phyloP scores from a whole-genome alignment of 176 grass and related monocot genomes.

The Rhynchospora tenuis region DNA sequence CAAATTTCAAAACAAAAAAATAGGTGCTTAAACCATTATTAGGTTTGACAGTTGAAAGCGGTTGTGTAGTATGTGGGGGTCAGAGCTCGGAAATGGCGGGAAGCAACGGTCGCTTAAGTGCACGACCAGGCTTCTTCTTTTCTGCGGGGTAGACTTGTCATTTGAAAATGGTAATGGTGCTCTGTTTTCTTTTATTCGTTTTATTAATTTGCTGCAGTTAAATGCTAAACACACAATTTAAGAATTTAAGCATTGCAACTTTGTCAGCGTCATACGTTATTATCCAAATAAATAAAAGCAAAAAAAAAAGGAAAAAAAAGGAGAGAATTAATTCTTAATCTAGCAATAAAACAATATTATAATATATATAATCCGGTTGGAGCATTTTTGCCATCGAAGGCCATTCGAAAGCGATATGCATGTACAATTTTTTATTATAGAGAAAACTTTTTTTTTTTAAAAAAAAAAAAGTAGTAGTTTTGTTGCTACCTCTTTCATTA shows the following conservation, averaged over 20 bases:
- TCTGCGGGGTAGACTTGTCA: not conserved
- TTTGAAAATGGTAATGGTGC: not conserved
- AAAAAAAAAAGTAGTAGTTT: too few species aligned
- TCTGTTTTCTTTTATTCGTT: not conserved
- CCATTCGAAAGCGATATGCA: not conserved
- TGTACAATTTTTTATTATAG: not conserved
- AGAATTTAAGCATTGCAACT: too few species aligned
- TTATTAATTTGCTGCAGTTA: not conserved
- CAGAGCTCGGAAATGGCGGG: slow-evolving; percentile 28
- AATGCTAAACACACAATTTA: too few species aligned
- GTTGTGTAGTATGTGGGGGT: slow-evolving; percentile 14
- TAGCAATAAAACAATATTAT: too few species aligned
- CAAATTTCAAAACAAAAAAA: not conserved
- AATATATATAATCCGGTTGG: too few species aligned
- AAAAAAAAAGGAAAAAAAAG: too few species aligned
- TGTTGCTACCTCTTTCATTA: too few species aligned
- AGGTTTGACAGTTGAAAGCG: slow-evolving; percentile 25
- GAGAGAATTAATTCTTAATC: too few species aligned
- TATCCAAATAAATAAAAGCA: too few species aligned
- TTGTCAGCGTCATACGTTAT: too few species aligned
- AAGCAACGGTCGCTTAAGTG: slow-evolving; percentile 24
- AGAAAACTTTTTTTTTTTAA: not conserved
- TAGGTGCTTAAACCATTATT: slow-evolving; percentile 12
- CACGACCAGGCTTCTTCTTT: slow-evolving; percentile 15
- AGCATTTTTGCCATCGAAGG: too few species aligned